Evolutionary conservation across 2,329 filamentous ascomycete species (phyloP).

Genomic region (Dothistroma septosporum): DNA sequence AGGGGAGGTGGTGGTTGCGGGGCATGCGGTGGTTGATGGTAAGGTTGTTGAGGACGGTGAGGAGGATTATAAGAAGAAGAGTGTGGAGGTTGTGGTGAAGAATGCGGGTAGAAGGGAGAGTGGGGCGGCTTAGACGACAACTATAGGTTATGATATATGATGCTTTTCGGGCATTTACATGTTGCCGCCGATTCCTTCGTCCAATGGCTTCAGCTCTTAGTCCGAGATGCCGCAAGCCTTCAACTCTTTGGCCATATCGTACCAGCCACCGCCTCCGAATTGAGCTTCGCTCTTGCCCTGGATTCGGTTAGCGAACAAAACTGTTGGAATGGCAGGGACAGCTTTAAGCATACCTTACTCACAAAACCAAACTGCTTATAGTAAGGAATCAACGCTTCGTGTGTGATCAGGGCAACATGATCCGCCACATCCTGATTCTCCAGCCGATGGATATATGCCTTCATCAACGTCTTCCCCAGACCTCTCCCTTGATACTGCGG

Average conservation of each 20-base stretch:
- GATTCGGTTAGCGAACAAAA: background rate
- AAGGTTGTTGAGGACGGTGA: background rate
- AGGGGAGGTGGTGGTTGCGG: constrained; percentile 20
- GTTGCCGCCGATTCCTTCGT: background rate
- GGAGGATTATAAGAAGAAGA: constrained; percentile 8
- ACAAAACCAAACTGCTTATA: constrained; percentile 74
- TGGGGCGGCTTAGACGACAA: too few species aligned
- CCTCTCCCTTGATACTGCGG: constrained; percentile 71
- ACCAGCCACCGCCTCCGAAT: constrained; percentile 77
- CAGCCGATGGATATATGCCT: constrained; percentile 73
- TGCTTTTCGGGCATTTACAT: background rate
- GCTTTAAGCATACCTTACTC: constrained; percentile 39
- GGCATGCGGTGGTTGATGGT: constrained; percentile 13
- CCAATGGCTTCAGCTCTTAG: background rate
- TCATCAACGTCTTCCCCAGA: constrained; percentile 69
- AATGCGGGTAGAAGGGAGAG: background rate
- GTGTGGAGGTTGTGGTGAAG: constrained; percentile 8
- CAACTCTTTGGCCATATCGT: constrained; percentile 64
- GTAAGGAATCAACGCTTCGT: constrained; percentile 67
- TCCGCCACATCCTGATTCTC: constrained; percentile 66
- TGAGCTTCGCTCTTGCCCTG: constrained; percentile 62
- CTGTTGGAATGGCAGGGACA: background rate
- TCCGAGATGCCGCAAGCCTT: constrained; percentile 1
- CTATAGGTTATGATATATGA: too few species aligned
- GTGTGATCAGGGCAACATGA: constrained; percentile 70